Conservation (phyloP, 306 rosid genomes). For the Gleditsia sinensis region DNA sequence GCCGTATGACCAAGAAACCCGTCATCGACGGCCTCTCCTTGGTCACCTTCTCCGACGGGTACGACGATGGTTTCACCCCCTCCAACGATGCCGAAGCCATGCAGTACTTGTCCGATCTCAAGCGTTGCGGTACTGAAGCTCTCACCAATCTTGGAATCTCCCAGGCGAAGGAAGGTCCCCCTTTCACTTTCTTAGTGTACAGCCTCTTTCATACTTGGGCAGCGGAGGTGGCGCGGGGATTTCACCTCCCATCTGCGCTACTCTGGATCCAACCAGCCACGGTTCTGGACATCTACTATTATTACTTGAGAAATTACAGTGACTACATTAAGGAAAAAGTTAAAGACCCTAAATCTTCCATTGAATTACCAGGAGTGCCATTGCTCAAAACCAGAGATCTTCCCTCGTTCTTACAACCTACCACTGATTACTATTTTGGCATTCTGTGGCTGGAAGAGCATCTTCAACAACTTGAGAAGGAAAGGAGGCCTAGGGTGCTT, state of each 20-base stretch:
- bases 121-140: conserved; percentile 11
- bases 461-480: conserved; percentile 8
- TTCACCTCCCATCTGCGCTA: conserved; percentile 1
- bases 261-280: conserved; percentile 37
- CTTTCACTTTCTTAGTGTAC: conserved; percentile 28
- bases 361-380: conserved; percentile 15
- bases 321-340: background rate
- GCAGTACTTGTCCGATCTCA: conserved; percentile 6
- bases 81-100: background rate
- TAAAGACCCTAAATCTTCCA: background rate
- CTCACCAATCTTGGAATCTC: conserved; percentile 15
- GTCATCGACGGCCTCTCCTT: background rate
- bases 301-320: conserved; percentile 23
- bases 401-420: background rate
- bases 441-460: conserved; percentile 5
- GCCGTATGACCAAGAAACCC: conserved; percentile 2
- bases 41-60: conserved; percentile 30
- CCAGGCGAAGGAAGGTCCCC: conserved; percentile 22
- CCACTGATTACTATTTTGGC: background rate
- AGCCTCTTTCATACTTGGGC: conserved; percentile 35
- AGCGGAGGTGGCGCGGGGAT: conserved; percentile 11
- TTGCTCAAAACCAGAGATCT: background rate
- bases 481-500: background rate
- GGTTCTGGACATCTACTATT: conserved; percentile 29
- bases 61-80: conserved; percentile 8